Base-by-base conservation (phyloP, 2,329 filamentous ascomycete species). In the Aureobasidium mangrovei region DNA sequence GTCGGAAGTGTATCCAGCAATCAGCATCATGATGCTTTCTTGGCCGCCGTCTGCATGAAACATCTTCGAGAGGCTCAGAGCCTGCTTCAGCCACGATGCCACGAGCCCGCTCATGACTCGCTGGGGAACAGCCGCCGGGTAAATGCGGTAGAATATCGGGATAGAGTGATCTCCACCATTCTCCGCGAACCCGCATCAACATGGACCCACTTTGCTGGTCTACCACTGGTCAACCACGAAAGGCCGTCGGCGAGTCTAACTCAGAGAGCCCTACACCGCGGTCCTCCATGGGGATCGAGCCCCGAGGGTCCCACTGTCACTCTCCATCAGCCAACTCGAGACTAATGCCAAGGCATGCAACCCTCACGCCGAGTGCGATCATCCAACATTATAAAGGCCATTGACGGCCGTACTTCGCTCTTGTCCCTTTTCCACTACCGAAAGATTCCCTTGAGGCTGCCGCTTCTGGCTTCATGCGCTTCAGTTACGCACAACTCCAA, bases 371-470 rank as follows among this genome's bases (percentile, higher is more conserved):
- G 32, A 45, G 49, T 24, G 38, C 18, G 27, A 39, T 39, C 29
- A 44, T 39, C 35, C 33, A 3, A 33, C 31, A 24, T 8, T 53
- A 45, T 40, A 45, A 44, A 32, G 4, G 7, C 12, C 28, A 18
- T 33, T 27, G n/a, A 45, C 49, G 41, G 49, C 49, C 35, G 40
- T 53, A 53, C 41, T 40, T 53, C 49, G 49, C 49, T 53, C 49
- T 31, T 53, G 40, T 33, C n/a, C 8, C 2, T 18, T 29, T 24
- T 24, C 31, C 10, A 36, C 47, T 33, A 29, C 29, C 18, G 28
- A 33, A 10, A n/a, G 5, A 9, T 10, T 33, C 9, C 4, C 5
- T 4, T 12, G 29, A 27, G 36, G 18, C 28, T 33, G 7, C 12
- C 38, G 9, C 4, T 7, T 33, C 36, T 51, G 6, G 26, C 36